Conservation (phyloP, 768 basidiomycete species). For the Suillus lakei region DNA sequence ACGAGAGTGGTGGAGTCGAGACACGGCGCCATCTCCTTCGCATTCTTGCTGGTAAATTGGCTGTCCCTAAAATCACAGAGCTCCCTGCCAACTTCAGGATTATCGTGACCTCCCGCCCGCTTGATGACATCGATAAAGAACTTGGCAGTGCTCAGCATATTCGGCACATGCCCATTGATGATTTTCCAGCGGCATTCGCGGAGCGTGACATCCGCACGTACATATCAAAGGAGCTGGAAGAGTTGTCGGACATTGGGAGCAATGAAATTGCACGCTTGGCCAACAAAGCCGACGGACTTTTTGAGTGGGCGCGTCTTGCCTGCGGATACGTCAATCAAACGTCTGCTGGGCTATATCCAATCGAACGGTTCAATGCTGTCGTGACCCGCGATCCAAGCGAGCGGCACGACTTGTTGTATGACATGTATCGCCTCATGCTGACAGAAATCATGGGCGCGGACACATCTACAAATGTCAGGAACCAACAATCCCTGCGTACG, state of each 20-base stretch:
- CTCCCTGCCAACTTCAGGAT: slow-evolving; percentile 13
- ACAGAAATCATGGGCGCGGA: too few species aligned
- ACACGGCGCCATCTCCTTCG: slow-evolving; percentile 17
- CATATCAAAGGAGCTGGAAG: neutral
- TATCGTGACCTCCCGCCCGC: slow-evolving; percentile 10
- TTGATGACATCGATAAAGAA: too few species aligned
- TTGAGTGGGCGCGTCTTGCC: neutral
- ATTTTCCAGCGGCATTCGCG: neutral
- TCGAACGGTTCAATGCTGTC: neutral
- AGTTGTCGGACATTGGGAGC: neutral
- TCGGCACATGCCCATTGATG: neutral
- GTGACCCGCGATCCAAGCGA: neutral
- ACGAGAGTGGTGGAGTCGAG: slow-evolving; percentile 15
- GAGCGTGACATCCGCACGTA: neutral
- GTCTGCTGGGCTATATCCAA: neutral
- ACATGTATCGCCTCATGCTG: too few species aligned
- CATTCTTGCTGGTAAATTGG: slow-evolving; percentile 1
- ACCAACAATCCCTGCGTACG: too few species aligned
- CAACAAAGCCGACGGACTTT: neutral
- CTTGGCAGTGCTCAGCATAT: too few species aligned
- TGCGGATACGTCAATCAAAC: neutral
- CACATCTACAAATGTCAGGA: too few species aligned
- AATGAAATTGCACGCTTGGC: neutral
- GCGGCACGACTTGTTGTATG: neutral
- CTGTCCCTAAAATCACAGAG: neutral